phyloP scores from a whole-genome alignment of 2,329 filamentous ascomycete species.

The Gliomastix tumulicola region DNA sequence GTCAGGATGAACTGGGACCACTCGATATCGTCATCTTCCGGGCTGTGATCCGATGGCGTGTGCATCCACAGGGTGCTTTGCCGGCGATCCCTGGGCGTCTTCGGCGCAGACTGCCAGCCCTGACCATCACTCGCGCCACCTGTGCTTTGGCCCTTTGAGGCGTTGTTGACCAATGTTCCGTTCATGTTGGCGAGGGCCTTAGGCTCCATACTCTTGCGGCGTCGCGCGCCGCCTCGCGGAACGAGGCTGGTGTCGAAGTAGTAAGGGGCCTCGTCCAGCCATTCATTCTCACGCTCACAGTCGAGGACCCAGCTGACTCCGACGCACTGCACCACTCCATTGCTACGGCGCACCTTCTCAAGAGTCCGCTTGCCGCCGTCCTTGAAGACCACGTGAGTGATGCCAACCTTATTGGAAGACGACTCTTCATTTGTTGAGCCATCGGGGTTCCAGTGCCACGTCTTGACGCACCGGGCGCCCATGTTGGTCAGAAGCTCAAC shows the following conservation, averaged over 20 bases:
- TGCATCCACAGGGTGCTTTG: constrained; percentile 49
- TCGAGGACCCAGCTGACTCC: constrained; percentile 85
- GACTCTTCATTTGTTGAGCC: constrained; percentile 24
- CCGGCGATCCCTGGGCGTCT: constrained; percentile 43
- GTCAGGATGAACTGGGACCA: constrained; percentile 40
- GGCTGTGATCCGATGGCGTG: constrained; percentile 40
- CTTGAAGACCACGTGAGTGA: constrained; percentile 88
- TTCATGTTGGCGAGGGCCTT: constrained; percentile 62
- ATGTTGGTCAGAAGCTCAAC: constrained; percentile 72
- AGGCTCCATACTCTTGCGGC: constrained; percentile 78
- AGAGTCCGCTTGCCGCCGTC: constrained; percentile 76
- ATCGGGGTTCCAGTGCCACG: constrained; percentile 65
- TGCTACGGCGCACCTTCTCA: constrained; percentile 68
- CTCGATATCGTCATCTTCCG: constrained; percentile 28
- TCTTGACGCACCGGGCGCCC: constrained; percentile 72
- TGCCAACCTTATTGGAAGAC: constrained; percentile 51
- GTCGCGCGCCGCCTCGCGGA: constrained; percentile 63
- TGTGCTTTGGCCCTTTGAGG: constrained; percentile 24
- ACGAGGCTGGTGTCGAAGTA: constrained; percentile 59
- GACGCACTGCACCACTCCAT: constrained; percentile 75
- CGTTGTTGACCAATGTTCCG: constrained; percentile 47
- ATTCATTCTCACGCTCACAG: constrained; percentile 69
- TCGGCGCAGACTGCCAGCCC: constrained; percentile 34
- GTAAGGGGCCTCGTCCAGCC: constrained; percentile 68
- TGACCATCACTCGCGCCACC: constrained; percentile 14